Conservation (phyloP, 192 early-diverging fungal species). For the Kickxella alabastrina region DNA sequence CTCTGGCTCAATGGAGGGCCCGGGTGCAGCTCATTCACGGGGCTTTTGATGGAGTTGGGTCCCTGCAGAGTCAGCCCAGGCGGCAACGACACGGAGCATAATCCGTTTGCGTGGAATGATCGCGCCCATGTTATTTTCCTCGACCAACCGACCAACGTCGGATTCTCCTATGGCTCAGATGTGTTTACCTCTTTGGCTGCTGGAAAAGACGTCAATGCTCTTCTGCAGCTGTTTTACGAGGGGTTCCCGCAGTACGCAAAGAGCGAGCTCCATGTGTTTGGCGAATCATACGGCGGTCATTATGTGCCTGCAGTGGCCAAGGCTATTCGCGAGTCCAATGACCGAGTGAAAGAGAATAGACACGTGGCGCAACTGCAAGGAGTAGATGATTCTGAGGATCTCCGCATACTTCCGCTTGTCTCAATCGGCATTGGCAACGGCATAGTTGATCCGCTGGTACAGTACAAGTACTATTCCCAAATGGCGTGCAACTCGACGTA, state of each 20-base stretch:
- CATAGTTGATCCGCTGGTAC: slow-evolving; percentile 74
- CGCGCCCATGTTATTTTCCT: slow-evolving; percentile 76
- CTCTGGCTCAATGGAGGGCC: slow-evolving; percentile 80
- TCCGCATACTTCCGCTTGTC: slow-evolving; percentile 57
- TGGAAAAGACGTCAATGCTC: slow-evolving; percentile 74
- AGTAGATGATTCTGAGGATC: not conserved
- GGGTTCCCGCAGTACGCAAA: slow-evolving; percentile 71
- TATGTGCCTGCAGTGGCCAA: slow-evolving; percentile 85
- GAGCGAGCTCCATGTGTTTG: slow-evolving; percentile 77
- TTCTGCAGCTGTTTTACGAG: slow-evolving; percentile 80
- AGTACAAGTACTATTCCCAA: slow-evolving; percentile 74
- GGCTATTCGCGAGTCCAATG: slow-evolving; percentile 70
- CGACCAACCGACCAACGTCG: slow-evolving; percentile 85
- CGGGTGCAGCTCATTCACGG: slow-evolving; percentile 73
- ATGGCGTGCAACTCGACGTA: slow-evolving; percentile 66
- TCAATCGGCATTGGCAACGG: slow-evolving; percentile 87
- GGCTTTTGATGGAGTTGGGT: slow-evolving; percentile 69
- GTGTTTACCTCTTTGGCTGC: slow-evolving; percentile 66
- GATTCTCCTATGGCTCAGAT: slow-evolving; percentile 73
- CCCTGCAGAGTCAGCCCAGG: slow-evolving; percentile 76
- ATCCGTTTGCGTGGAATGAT: slow-evolving; percentile 83
- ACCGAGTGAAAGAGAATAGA: slow-evolving; percentile 5
- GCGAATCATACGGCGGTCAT: slow-evolving; percentile 83
- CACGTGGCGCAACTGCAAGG: not conserved
- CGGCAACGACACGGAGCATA: slow-evolving; percentile 62